Evolutionary conservation across 1,139 yeast species (phyloP).

Genomic region (Yamadazyma membranifaciens): DNA sequence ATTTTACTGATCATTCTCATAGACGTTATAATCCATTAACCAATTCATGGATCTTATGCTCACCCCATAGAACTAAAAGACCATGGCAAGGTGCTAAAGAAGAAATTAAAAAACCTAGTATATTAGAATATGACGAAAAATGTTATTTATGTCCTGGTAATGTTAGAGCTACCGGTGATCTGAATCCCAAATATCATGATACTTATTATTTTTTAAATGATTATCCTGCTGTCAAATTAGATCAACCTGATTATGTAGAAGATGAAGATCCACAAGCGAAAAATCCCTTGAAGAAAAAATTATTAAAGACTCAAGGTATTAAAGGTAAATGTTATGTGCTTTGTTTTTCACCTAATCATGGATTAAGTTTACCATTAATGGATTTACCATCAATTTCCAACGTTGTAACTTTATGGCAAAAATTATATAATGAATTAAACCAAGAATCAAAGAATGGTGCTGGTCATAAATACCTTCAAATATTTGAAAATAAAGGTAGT

Average conservation of each 20-base stretch:
- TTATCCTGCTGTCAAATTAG: slow-evolving; percentile 65
- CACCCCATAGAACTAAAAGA: slow-evolving; percentile 76
- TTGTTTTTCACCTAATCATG: slow-evolving; percentile 74
- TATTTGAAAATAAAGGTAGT: slow-evolving; percentile 75
- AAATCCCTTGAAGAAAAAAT: slow-evolving; percentile 33
- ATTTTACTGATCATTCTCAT: slow-evolving; percentile 59
- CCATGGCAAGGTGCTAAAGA: slow-evolving; percentile 84
- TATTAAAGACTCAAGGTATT: slow-evolving; percentile 59
- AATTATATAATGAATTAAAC: slow-evolving; percentile 43
- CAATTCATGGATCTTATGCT: slow-evolving; percentile 62
- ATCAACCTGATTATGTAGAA: slow-evolving; percentile 48
- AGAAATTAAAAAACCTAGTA: slow-evolving; percentile 36
- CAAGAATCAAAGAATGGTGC: slow-evolving; percentile 36
- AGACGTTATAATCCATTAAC: slow-evolving; percentile 69
- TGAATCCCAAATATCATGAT: slow-evolving; percentile 57
- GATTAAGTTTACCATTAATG: slow-evolving; percentile 68
- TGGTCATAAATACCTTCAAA: slow-evolving; percentile 62
- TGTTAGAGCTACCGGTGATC: slow-evolving; percentile 59
- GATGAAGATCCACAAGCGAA: slow-evolving; percentile 16
- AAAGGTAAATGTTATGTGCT: slow-evolving; percentile 70
- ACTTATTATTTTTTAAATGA: slow-evolving; percentile 69
- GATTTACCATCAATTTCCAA: slow-evolving; percentile 33
- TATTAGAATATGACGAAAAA: slow-evolving; percentile 60
- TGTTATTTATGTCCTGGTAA: slow-evolving; percentile 79
- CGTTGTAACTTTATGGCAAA: slow-evolving; percentile 63